A percentile compares a stretch with the other conserved stretches of the same genome.
These are phyloP conservation scores for Wickerhamiella brachini DNA, from an alignment of 805 yeast species.

Conservation along the genomic window DNA sequence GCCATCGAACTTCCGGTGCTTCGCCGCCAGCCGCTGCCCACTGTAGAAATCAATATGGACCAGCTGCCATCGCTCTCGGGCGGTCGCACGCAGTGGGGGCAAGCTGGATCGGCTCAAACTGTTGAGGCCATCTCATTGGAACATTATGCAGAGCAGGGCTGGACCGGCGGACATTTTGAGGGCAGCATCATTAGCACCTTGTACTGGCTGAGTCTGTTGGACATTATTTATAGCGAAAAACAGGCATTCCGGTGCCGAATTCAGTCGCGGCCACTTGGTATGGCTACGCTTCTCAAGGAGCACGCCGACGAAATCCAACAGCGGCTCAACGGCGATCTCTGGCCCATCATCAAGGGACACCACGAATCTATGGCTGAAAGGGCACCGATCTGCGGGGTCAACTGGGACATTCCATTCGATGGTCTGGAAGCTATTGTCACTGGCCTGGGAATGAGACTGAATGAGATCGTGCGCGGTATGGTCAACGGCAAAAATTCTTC, in stretches of 20 bases:
- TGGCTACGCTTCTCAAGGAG: slow-evolving; percentile 16
- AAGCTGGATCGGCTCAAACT: slow-evolving; percentile 8
- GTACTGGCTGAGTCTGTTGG: slow-evolving; percentile 20
- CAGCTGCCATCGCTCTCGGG: neutral
- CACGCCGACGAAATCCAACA: slow-evolving; percentile 15
- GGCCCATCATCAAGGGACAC: neutral
- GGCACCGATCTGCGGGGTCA: slow-evolving; percentile 21
- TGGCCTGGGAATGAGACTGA: slow-evolving; percentile 8
- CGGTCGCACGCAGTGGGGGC: slow-evolving; percentile 10
- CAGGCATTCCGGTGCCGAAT: slow-evolving; percentile 22
- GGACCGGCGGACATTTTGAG: slow-evolving; percentile 26
- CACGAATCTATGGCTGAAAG: slow-evolving; percentile 1
- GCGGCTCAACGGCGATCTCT: slow-evolving; percentile 15
- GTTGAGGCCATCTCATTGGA: slow-evolving; percentile 26
- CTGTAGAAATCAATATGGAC: neutral
- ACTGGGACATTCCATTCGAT: slow-evolving; percentile 19
- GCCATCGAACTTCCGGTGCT: slow-evolving; percentile 1
- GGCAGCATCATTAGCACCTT: slow-evolving; percentile 22
- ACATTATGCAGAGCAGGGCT: slow-evolving; percentile 20
- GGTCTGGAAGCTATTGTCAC: slow-evolving; percentile 5
- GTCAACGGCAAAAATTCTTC: slow-evolving; percentile 14
- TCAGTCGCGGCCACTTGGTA: slow-evolving; percentile 23
- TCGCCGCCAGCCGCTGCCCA: neutral
- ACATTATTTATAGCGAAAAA: slow-evolving; percentile 21
- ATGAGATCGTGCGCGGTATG: slow-evolving; percentile 7